A percentile compares a stretch with the other conserved stretches of the same genome.
Conservation (phyloP, 2,329 filamentous ascomycete genomes). For the Colletotrichum neosansevieriae region DNA sequence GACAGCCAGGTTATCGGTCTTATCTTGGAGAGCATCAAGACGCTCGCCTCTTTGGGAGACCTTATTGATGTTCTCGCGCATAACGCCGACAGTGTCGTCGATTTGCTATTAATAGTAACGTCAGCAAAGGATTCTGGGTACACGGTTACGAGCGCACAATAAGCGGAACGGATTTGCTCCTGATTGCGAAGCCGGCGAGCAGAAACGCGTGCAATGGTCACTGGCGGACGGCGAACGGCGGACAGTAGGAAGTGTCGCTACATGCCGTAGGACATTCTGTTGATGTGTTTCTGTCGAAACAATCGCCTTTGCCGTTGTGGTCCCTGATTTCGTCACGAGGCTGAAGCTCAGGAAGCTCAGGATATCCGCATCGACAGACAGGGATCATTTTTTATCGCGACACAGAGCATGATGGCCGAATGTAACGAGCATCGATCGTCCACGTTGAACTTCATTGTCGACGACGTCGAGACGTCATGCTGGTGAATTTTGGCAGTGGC, state of each 20-base stretch:
- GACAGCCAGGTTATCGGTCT: conserved; percentile 92
- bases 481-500: conserved; percentile 9
- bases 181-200: conserved; percentile 8
- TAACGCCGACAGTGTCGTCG: conserved; percentile 92
- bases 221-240: background rate
- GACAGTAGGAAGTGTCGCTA: background rate
- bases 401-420: background rate
- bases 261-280: background rate
- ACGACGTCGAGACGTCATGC: background rate
- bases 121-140: conserved; percentile 40
- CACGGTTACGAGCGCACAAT: conserved; percentile 9
- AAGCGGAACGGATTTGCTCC: conserved; percentile 32
- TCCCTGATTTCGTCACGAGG: conserved; percentile 5
- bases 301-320: background rate
- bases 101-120: conserved; percentile 78
- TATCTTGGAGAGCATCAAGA: conserved; percentile 89
- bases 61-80: conserved; percentile 98
- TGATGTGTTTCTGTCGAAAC: background rate
- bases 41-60: conserved; percentile 92
- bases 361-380: background rate
- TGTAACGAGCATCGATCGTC: background rate
- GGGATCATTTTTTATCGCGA: conserved; percentile 12
- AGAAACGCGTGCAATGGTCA: background rate
- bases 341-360: background rate
- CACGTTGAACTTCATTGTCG: background rate